Evolutionary conservation across 2,329 filamentous ascomycete genomes (phyloP), one percentile per base, ranked within the genome.

Genomic region (Bipolaris oryzae): DNA sequence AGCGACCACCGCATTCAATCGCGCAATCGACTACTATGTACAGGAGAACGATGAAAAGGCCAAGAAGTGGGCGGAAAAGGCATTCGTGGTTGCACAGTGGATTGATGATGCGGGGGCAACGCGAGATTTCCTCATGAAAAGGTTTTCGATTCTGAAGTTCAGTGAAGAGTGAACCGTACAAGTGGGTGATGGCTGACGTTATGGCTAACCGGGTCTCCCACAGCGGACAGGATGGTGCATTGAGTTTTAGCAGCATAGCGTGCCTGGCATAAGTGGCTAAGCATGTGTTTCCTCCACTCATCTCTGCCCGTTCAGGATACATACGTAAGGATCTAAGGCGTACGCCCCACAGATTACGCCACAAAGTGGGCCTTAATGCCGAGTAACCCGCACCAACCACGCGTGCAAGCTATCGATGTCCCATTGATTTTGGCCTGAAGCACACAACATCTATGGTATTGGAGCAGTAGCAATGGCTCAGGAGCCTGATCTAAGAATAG

Each of bases 1-100:
- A n/a, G 85, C 86, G 0, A 84, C 85, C 1, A 86, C 82, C 5
- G 53, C 62, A 3, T 75, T 71, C 57, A 93, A 93, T 63, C 86
- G 87, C 57, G 87, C 84, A 0, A 79, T 92, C 5, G 89, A 92
- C 66, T 80, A 85, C 80, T 35, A 64, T 45, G 38, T 73, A 25
- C 62, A 76, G 1, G 79, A 81, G 1, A 81, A 89, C 21, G 82
- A 85, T 53, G 79, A 79, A 4, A 74, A 77, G 1, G 87, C 86
- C 45, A 83, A 80, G 60, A 71, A 74, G 34, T 92, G 89, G 89
- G 84, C 85, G 1, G 79, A 83, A 6, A 83, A 84, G 64, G 86
- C 89, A 4, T 79, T 91, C 50, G 81, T 80, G 11, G 68, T 92
- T 47, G 87, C 88, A 1, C 81, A 83, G 44, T 83, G 83, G 64